Evolutionary conservation across 192 early-diverging fungal genomes (phyloP).

Genomic region (Coemansia sp.): DNA sequence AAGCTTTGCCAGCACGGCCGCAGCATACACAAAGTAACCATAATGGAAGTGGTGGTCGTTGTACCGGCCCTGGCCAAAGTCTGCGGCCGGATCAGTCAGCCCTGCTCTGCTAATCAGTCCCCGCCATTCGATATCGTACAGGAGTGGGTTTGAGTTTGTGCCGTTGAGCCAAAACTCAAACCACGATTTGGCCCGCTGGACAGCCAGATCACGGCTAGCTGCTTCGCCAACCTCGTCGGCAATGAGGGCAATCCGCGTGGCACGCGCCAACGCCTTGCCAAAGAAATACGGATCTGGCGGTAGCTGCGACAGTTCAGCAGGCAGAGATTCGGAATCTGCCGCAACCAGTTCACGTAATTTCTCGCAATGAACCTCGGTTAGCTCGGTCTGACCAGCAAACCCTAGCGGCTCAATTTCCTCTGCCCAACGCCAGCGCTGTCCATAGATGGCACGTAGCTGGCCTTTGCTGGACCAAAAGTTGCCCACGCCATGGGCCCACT

Average conservation of each 20-base stretch:
- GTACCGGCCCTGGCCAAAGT: conserved; percentile 52
- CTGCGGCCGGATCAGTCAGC: conserved; percentile 26
- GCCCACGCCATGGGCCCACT: conserved; percentile 7
- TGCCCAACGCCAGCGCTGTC: conserved; percentile 32
- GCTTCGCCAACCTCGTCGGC: conserved; percentile 42
- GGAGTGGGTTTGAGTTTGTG: conserved; percentile 19
- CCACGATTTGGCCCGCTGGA: conserved; percentile 15
- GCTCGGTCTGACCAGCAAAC: conserved; percentile 25
- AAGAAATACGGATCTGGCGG: conserved; percentile 52
- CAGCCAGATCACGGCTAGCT: conserved; percentile 19
- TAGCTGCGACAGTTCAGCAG: not conserved
- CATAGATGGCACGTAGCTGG: conserved; percentile 20
- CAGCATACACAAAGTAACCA: conserved; percentile 52
- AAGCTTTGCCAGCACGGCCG: conserved; percentile 40
- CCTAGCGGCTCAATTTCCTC: conserved; percentile 33
- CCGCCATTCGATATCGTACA: conserved; percentile 48
- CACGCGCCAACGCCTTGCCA: conserved; percentile 48
- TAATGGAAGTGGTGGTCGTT: conserved; percentile 60
- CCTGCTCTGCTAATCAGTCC: conserved; percentile 33
- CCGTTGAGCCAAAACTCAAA: conserved; percentile 33
- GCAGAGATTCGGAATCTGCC: conserved; percentile 15
- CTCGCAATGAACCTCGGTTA: conserved; percentile 2
- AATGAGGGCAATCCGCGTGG: conserved; percentile 47
- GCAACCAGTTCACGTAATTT: conserved; percentile 22
- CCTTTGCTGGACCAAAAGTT: conserved; percentile 46